phyloP scores from a whole-genome alignment of 371 early-diverging fungal genomes.

The Mortierella sp. region DNA sequence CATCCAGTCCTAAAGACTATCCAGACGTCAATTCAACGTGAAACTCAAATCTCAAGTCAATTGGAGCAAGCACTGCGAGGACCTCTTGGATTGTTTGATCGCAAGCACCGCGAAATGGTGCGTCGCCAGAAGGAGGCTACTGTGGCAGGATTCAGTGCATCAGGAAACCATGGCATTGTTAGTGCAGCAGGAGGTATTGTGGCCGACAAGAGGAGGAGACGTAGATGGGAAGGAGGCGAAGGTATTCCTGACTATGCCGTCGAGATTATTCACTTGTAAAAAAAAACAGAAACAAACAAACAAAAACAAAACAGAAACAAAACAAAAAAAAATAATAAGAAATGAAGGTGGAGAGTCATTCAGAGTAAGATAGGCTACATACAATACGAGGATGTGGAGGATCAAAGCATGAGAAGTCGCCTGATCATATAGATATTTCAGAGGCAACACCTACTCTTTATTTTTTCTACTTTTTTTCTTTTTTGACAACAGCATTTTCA shows the following conservation, averaged over 20 bases:
- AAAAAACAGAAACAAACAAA: neutral
- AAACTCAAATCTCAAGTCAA: slow-evolving; percentile 59
- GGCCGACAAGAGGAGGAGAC: slow-evolving; percentile 62
- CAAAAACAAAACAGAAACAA: neutral
- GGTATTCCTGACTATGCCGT: slow-evolving; percentile 73
- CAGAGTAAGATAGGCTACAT: no score
- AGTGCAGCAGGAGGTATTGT: slow-evolving; percentile 14
- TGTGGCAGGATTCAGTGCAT: slow-evolving; percentile 5
- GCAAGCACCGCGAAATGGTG: slow-evolving; percentile 58
- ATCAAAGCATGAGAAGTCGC: neutral
- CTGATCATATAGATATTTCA: neutral
- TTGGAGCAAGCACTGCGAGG: slow-evolving; percentile 63
- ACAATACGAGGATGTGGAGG: neutral
- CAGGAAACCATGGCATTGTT: slow-evolving; percentile 14
- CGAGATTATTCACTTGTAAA: slow-evolving; percentile 69
- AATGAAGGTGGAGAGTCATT: no score
- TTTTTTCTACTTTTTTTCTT: neutral
- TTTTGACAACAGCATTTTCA: neutral
- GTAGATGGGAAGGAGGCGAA: slow-evolving; percentile 66
- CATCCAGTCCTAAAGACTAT: slow-evolving; percentile 61
- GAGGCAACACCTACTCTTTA: neutral
- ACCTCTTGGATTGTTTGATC: slow-evolving; percentile 65
- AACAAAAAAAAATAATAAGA: no score
- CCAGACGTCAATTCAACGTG: slow-evolving; percentile 57
- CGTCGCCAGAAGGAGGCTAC: slow-evolving; percentile 38